phyloP scores from a whole-genome alignment of 169 alveolate species.

The Theileria sp. region DNA sequence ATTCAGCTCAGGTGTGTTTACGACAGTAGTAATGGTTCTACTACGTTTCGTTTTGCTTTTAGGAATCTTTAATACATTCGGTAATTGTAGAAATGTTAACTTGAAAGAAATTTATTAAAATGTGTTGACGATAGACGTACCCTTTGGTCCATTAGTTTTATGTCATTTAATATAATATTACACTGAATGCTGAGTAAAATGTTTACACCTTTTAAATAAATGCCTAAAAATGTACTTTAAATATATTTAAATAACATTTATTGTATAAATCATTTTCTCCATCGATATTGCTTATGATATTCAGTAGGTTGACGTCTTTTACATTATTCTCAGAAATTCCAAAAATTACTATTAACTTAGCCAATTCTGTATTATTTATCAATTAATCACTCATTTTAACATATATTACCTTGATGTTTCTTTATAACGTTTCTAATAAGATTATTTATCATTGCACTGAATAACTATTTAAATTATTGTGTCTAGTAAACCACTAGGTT shows the following conservation, averaged over 20 bases:
- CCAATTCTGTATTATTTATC: neutral
- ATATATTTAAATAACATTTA: neutral
- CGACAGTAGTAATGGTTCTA: neutral
- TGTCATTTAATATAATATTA: neutral
- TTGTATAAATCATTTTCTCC: neutral
- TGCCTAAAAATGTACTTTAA: neutral
- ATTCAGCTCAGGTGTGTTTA: neutral
- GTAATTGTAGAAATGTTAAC: neutral
- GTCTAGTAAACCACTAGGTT: neutral
- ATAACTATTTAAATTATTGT: neutral
- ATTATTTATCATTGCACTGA: neutral
- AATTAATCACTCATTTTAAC: neutral
- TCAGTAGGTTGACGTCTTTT: neutral
- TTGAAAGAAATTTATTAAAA: neutral
- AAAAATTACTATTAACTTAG: neutral
- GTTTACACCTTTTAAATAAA: constrained; percentile 5
- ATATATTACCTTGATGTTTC: neutral
- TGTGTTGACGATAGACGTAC: neutral
- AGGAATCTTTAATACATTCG: neutral
- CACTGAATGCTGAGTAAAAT: constrained; percentile 3
- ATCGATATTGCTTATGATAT: neutral
- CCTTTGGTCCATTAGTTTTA: neutral
- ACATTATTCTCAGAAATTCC: neutral
- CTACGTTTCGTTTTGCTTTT: neutral
- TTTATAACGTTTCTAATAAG: neutral